Conservation (phyloP, 768 basidiomycete genomes). For the Leccinum subtestaceum region DNA sequence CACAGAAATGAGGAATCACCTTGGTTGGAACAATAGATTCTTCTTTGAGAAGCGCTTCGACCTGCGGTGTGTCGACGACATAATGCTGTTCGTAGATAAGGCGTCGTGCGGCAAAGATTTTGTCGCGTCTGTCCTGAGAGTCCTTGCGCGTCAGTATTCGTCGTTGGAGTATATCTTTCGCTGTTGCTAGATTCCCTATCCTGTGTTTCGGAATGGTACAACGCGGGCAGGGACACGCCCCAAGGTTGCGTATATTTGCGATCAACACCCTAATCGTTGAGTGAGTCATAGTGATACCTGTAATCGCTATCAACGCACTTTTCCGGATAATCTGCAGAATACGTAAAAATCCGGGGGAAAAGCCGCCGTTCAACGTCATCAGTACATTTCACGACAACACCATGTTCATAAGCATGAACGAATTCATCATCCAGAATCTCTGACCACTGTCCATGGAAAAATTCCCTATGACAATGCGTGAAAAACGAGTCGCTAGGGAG, state of each 20-base stretch:
- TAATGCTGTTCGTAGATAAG: background rate
- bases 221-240: background rate
- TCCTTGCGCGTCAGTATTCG: background rate
- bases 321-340: background rate
- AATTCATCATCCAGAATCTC: background rate
- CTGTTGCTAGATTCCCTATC: background rate
- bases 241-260: background rate
- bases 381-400: background rate
- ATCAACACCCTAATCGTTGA: background rate
- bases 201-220: background rate
- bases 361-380: background rate
- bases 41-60: background rate
- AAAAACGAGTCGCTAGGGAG: background rate
- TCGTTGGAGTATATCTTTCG: background rate
- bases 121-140: background rate
- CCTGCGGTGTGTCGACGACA: background rate
- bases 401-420: background rate
- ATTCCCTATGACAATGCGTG: background rate
- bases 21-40: background rate
- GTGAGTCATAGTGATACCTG: too few species aligned
- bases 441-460: background rate
- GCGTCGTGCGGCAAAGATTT: background rate
- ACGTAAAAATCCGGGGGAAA: background rate
- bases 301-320: background rate
- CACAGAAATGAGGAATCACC: background rate